Evolutionary conservation across 192 early-diverging fungal species (phyloP).

Genomic region (Coemansia sp.): DNA sequence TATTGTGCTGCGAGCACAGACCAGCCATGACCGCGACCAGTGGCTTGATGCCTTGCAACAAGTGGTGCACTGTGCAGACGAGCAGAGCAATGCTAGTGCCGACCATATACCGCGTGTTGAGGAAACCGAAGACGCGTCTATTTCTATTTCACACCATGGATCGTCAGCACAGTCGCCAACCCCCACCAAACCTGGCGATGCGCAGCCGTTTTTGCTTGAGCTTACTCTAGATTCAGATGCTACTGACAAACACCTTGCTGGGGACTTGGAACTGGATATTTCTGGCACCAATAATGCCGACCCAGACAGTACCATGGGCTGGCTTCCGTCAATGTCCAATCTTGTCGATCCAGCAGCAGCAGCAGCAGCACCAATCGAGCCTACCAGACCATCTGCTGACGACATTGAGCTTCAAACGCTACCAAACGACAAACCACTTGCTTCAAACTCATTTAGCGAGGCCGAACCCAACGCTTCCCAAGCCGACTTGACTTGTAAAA

Average conservation of each 20-base stretch:
- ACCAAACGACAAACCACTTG: not conserved
- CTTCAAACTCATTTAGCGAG: no score
- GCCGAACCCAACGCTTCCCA: not conserved
- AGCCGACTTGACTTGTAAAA: not conserved
- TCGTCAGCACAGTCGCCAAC: not conserved
- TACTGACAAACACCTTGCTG: not conserved
- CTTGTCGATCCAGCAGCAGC: conserved; percentile 4
- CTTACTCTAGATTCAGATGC: not conserved
- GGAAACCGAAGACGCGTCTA: no score
- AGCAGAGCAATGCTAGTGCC: no score
- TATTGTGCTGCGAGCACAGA: conserved; percentile 32
- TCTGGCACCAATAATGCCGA: not conserved
- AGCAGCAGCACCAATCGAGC: not conserved
- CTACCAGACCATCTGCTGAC: not conserved
- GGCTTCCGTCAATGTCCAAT: conserved; percentile 29
- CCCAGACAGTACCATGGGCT: conserved; percentile 10
- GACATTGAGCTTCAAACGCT: not conserved
- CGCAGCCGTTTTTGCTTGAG: conserved; percentile 6
- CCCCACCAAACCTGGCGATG: not conserved
- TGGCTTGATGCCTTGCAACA: conserved; percentile 20
- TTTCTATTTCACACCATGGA: not conserved
- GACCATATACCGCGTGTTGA: no score
- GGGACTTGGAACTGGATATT: not conserved
- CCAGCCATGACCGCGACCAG: conserved; percentile 17
- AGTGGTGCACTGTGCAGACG: not conserved